phyloP scores from a whole-genome alignment of 2,329 filamentous ascomycete species.

The Amauroascus niger region DNA sequence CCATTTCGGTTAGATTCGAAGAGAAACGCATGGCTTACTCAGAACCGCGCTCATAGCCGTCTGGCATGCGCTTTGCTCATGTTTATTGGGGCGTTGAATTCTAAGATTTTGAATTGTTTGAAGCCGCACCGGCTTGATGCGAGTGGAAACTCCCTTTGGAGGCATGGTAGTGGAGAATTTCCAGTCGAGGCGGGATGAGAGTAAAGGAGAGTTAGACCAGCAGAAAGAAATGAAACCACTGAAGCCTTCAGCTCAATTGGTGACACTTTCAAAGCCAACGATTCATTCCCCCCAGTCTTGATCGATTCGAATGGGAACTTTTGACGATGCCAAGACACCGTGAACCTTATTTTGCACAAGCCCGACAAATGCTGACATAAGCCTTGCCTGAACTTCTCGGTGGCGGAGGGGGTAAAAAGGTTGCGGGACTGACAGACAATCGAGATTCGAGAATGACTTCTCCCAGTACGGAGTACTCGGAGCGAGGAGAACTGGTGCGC shows the following conservation, averaged over 20 bases:
- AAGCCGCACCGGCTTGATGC: conserved; percentile 38
- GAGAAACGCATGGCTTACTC: conserved; percentile 40
- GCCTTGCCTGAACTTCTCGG: background rate
- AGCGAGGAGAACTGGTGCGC: background rate
- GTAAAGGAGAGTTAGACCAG: background rate
- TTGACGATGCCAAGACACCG: conserved; percentile 3
- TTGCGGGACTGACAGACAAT: too few species aligned
- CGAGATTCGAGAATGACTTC: too few species aligned
- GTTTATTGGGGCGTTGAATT: conserved; percentile 53
- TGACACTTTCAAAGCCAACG: too few species aligned
- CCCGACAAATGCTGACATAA: background rate
- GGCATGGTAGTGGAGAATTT: conserved; percentile 27
- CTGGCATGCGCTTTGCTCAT: conserved; percentile 55
- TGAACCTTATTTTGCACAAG: background rate
- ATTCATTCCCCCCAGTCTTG: too few species aligned
- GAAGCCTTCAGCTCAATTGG: background rate
- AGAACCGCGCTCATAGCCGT: conserved; percentile 57
- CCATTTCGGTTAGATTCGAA: background rate
- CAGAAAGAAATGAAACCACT: background rate
- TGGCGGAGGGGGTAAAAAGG: background rate
- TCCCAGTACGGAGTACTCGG: too few species aligned
- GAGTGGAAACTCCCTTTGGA: conserved; percentile 37
- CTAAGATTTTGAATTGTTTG: conserved; percentile 47
- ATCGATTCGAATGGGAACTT: background rate
- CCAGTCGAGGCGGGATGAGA: background rate